phyloP scores from a whole-genome alignment of 805 yeast species.

The Metschnikowia arizonensis region DNA sequence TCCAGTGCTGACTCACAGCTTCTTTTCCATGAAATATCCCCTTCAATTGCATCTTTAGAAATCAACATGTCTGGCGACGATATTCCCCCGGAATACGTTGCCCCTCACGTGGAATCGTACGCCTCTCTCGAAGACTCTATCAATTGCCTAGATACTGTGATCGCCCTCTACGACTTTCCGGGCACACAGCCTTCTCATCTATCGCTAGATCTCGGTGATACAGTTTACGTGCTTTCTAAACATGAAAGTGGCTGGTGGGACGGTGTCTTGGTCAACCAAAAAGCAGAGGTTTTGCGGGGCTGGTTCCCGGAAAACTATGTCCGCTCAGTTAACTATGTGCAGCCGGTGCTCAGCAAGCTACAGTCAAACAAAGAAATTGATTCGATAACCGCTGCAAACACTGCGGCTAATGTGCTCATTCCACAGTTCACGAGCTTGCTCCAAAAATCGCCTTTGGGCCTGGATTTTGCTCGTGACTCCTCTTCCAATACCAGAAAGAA shows the following conservation, averaged over 20 bases:
- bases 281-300: conserved; percentile 54
- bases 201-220: conserved; percentile 59
- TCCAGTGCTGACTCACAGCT: neutral
- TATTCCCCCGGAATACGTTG: conserved; percentile 38
- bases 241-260: conserved; percentile 84
- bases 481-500: conserved; percentile 42
- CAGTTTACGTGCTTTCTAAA: conserved; percentile 64
- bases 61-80: conserved; percentile 25
- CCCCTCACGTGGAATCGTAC: conserved; percentile 25
- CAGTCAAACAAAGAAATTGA: conserved; percentile 39
- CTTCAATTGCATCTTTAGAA: neutral
- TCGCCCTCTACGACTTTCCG: conserved; percentile 53
- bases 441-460: conserved; percentile 29
- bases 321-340: conserved; percentile 42
- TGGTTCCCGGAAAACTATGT: conserved; percentile 80
- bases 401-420: conserved; percentile 43
- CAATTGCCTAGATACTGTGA: conserved; percentile 53
- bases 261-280: conserved; percentile 46
- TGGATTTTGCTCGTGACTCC: conserved; percentile 30
- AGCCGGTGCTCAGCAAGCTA: conserved; percentile 37
- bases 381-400: conserved; percentile 43
- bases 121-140: conserved; percentile 12
- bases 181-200: conserved; percentile 51
- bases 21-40: neutral
- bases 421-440: conserved; percentile 37